Evolutionary conservation across 352 stramenopile species (phyloP).

Genomic region (Pilasporangium apinafurcum): DNA sequence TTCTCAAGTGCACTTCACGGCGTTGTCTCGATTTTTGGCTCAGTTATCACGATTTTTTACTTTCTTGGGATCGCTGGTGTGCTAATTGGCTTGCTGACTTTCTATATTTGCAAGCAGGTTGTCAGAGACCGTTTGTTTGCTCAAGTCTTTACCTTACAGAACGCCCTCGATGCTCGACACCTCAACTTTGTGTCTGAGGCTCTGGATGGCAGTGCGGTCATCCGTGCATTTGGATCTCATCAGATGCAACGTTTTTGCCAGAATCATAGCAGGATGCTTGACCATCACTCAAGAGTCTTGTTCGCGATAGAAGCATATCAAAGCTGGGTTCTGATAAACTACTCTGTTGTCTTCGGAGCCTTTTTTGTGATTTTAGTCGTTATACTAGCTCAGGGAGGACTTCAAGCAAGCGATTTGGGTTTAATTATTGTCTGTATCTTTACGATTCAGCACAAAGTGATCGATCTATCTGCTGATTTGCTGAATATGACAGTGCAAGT

Average conservation of each 20-base stretch:
- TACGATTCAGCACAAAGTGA: constrained; percentile 22
- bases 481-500: constrained; percentile 27
- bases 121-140: constrained; percentile 26
- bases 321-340: constrained; percentile 26
- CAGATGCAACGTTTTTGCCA: constrained; percentile 19
- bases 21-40: constrained; percentile 15
- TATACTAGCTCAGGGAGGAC: constrained; percentile 14
- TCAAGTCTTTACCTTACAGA: constrained; percentile 21
- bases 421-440: constrained; percentile 30
- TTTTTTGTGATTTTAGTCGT: constrained; percentile 25
- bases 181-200: constrained; percentile 34
- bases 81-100: constrained; percentile 12
- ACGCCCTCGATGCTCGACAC: constrained; percentile 16
- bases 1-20: constrained; percentile 22
- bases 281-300: constrained; percentile 19
- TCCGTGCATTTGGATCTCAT: constrained; percentile 24
- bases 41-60: constrained; percentile 24
- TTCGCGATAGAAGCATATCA: constrained; percentile 22
- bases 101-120: constrained; percentile 20
- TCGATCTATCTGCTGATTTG: constrained; percentile 22
- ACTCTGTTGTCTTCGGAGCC: constrained; percentile 18
- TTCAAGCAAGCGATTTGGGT: constrained; percentile 17
- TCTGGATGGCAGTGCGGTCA: constrained; percentile 24
- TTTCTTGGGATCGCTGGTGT: constrained; percentile 14
- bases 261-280: constrained; percentile 23